Evolutionary conservation across 805 yeast species (phyloP), one percentile per base, ranked within the genome.

Genomic region (Metahyphopichia silvanorum): DNA sequence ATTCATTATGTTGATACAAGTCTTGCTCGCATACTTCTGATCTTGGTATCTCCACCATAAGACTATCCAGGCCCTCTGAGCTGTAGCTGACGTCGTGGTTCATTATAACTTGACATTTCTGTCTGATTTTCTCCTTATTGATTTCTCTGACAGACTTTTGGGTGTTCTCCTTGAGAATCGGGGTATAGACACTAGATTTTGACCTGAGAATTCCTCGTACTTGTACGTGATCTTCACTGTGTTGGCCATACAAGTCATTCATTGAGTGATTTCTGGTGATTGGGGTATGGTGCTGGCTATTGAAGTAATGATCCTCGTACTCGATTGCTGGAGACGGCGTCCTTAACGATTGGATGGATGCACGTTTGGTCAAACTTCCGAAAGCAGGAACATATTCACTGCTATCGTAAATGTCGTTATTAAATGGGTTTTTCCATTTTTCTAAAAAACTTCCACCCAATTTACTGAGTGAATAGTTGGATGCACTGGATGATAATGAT

Each of bases 361-460:
- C 49, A 32, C 50, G 38, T 28, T 52, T 51, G 7, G 53, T 27
- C 18, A 48, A 30, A 27, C 48, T 43, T 7, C 49, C 49, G 11
- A 37, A 27, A 2, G 44, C 34, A 10, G 36, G 37, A 16, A 28
- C 38, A 25, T 40, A 34, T 23, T 42, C 49, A 13, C 31, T 29
- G 23, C 24, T 26, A 20, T 39, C 33, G 16, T 18, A 19, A 21
- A 16, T 14, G 14, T 20, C 17, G 15, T 16, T 33, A 10, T 22
- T 22, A 21, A 61, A 51, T 2, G 67, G 56, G 33, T 51, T 53
- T 35, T 57, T 58, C 74, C 76, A 69, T 41, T 63, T 66, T 7
- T 69, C 76, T 42, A 69, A 43, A 37, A 69, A 66, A 31, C 71
- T 60, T 16, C 67, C 60, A 1, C 73, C 71, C 16, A 66, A 37